These are phyloP conservation scores for Torulaspora delbrueckii DNA, from an alignment of 805 yeast species.

Conservation along the genomic window DNA sequence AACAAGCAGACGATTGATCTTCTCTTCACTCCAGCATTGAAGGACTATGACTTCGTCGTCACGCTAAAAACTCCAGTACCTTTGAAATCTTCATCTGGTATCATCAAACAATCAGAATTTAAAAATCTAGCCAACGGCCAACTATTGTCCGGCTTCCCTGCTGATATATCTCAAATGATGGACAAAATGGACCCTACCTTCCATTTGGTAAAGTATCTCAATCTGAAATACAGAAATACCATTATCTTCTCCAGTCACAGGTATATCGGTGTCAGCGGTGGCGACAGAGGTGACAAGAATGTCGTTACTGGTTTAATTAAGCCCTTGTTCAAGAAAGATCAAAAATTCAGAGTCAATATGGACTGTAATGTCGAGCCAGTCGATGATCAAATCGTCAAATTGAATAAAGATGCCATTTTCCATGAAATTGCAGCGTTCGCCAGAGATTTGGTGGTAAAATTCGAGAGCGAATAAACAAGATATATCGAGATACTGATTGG, in stretches of 20 bases:
- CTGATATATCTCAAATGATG: slow-evolving; percentile 38
- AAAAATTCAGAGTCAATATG: slow-evolving; percentile 72
- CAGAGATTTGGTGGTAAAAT: slow-evolving; percentile 54
- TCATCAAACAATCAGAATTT: slow-evolving; percentile 49
- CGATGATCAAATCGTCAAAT: slow-evolving; percentile 46
- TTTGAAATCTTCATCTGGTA: slow-evolving; percentile 49
- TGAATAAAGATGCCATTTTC: slow-evolving; percentile 69
- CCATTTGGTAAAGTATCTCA: slow-evolving; percentile 56
- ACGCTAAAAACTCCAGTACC: slow-evolving; percentile 45
- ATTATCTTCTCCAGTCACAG: slow-evolving; percentile 64
- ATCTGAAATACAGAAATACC: slow-evolving; percentile 57
- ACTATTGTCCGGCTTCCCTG: slow-evolving; percentile 32
- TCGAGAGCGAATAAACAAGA: slow-evolving; percentile 28
- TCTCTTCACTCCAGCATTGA: slow-evolving; percentile 74
- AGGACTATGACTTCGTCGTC: slow-evolving; percentile 80
- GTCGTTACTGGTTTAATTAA: slow-evolving; percentile 78
- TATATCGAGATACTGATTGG: slow-evolving; percentile 4
- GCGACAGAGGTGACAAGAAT: slow-evolving; percentile 50
- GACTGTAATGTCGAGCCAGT: slow-evolving; percentile 70
- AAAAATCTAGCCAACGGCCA: slow-evolving; percentile 48
- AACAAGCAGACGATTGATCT: slow-evolving; percentile 43
- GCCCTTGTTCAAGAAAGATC: slow-evolving; percentile 54
- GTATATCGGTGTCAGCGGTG: slow-evolving; percentile 49
- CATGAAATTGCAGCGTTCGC: slow-evolving; percentile 67
- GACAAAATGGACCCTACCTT: slow-evolving; percentile 56